Percentiles rank a stretch among this genome's conserved stretches.
phyloP scores from a whole-genome alignment of 768 basidiomycete genomes.

The Podaxis pistillaris region DNA sequence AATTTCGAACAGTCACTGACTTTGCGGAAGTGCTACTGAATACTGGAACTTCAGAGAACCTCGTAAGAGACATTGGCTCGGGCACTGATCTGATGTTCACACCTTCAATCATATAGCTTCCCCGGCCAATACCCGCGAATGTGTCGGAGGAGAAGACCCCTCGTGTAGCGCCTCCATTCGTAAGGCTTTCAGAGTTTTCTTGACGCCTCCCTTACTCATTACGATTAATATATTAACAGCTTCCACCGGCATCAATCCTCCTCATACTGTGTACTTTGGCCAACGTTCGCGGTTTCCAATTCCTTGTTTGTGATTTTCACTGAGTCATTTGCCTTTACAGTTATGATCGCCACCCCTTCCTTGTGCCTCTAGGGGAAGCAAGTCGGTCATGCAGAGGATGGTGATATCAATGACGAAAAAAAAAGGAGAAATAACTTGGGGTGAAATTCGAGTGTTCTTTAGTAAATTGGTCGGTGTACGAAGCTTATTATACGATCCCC shows the following conservation, averaged over 20 bases:
- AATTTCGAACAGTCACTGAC: neutral
- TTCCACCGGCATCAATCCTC: constrained; percentile 45
- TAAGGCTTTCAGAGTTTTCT: constrained; percentile 22
- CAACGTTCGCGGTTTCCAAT: constrained; percentile 32
- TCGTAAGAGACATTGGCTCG: constrained; percentile 14
- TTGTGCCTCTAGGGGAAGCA: neutral
- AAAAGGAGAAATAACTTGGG: no score
- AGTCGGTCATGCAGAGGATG: neutral
- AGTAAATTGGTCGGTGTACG: no score
- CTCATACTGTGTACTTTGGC: constrained; percentile 45
- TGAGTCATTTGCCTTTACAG: neutral
- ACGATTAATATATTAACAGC: constrained; percentile 24
- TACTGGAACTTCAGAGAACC: constrained; percentile 52
- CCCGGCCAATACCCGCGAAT: constrained; percentile 37
- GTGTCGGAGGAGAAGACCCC: constrained; percentile 44
- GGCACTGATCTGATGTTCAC: neutral
- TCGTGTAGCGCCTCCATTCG: constrained; percentile 47
- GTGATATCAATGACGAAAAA: no score
- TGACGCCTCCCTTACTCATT: neutral
- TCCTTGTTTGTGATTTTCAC: neutral
- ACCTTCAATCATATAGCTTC: constrained; percentile 23
- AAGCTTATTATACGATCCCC: no score
- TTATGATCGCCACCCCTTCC: neutral
- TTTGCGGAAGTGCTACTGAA: constrained; percentile 19
- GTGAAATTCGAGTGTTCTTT: neutral